Conservation (phyloP, 2,329 filamentous ascomycete species). For the Botrytis deweyae region DNA sequence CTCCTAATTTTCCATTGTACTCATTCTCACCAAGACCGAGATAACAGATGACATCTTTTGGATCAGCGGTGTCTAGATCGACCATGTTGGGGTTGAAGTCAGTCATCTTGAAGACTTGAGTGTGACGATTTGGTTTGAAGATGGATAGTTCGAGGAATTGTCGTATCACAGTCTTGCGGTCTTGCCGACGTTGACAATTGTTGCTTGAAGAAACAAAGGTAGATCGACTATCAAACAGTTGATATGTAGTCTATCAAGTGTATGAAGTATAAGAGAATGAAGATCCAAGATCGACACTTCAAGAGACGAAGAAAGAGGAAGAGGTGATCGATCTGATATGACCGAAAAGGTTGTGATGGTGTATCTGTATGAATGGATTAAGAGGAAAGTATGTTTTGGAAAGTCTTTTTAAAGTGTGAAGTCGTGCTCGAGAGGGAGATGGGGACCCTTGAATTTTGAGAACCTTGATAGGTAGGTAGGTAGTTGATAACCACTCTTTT, state of each 20-base stretch:
- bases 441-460: not conserved
- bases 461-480: not conserved
- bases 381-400: not conserved
- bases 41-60: constrained; percentile 51
- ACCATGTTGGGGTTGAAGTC: constrained; percentile 39
- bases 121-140: not conserved
- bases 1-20: constrained; percentile 58
- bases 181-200: not conserved
- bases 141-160: not conserved
- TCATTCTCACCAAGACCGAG: constrained; percentile 48
- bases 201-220: not conserved
- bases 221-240: not conserved
- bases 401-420: not conserved
- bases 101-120: not conserved
- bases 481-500: not conserved
- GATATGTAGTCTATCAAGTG: not conserved
- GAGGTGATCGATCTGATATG: not conserved
- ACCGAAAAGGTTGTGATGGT: not conserved
- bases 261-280: not conserved
- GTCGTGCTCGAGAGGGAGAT: not conserved
- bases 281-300: not conserved
- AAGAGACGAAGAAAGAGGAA: not conserved
- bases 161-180: not conserved
- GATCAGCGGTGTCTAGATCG: constrained; percentile 46
- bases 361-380: not conserved